Conservation (phyloP, 1,284 basidiomycete genomes). For the Malassezia obtusa region DNA sequence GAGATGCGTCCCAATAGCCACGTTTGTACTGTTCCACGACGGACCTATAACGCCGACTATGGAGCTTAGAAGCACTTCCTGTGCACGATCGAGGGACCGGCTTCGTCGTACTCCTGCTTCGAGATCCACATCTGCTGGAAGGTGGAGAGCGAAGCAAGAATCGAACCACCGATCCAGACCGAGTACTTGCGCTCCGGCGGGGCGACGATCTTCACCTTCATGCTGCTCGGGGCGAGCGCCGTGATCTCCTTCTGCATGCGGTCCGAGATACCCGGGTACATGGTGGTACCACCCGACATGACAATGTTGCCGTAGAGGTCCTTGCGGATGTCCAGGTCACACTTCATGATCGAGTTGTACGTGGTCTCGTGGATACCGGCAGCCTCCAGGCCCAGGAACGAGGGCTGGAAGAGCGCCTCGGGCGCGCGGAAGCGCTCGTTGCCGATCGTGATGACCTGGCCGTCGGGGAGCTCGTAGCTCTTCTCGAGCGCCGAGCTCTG, state of each 20-base stretch:
- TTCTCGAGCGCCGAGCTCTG: slow-evolving; percentile 87
- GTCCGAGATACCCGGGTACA: slow-evolving; percentile 94
- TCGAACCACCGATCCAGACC: slow-evolving; percentile 98
- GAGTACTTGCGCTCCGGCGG: slow-evolving; percentile 52
- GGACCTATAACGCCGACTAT: not conserved
- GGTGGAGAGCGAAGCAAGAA: slow-evolving; percentile 84
- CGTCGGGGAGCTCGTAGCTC: slow-evolving; percentile 90
- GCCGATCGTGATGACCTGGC: slow-evolving; percentile 91
- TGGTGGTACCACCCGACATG: slow-evolving; percentile 88
- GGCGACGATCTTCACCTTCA: slow-evolving; percentile 64
- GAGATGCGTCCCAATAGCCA: not conserved
- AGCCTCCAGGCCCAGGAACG: slow-evolving; percentile 82
- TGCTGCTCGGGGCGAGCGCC: slow-evolving; percentile 63
- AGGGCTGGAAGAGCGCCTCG: slow-evolving; percentile 93
- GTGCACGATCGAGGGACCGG: slow-evolving; percentile 44
- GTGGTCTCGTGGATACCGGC: slow-evolving; percentile 92
- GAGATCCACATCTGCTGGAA: slow-evolving; percentile 90
- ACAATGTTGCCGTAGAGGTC: slow-evolving; percentile 89
- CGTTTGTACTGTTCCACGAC: not conserved
- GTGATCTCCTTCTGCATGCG: slow-evolving; percentile 98
- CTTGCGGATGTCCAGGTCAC: slow-evolving; percentile 59
- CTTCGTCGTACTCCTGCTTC: slow-evolving; percentile 58
- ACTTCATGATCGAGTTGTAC: slow-evolving; percentile 74
- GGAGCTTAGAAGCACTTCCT: slow-evolving; percentile 45
- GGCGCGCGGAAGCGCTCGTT: slow-evolving; percentile 97